Base-by-base conservation (phyloP, 78 protist genomes). In the Planoprotostelium fungivorum region DNA sequence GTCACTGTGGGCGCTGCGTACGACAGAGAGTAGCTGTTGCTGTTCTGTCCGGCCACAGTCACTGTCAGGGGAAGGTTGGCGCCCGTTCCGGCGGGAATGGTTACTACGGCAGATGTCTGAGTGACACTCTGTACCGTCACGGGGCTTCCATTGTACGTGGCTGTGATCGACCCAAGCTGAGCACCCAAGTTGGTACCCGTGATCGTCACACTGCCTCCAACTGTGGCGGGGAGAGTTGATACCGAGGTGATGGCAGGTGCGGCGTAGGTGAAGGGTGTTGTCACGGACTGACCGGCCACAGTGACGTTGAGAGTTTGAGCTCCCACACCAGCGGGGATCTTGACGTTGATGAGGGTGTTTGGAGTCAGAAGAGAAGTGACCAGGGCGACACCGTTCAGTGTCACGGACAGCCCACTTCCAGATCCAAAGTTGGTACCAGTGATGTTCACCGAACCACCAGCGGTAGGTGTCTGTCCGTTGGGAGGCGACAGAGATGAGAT, bases 371-470 rank as follows among this genome's bases (percentile, higher is more conserved):
- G 36, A 25, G 5, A 36, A 5, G 16, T 5, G 36, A 36, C 5
- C 5, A 16, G 34, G 5, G n/a, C 25, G 16, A 83, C 86, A 34
- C 38, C 36, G 36, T 25, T 25, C 73, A 51, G 31, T 16, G 1
- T 35, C 87, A 34, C 86, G n/a, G 34, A 1, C 36, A 16, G 38
- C 51, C 10, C 25, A 89, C 31, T 39, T 0, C 34, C 28, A 28
- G 5, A 25, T n/a, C 91, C 91, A n/a, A 89, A 89, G 1, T 89
- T 89, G 1, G 1, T 28, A 9, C 91, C 91, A 35, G 37, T 1
- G 0, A 35, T 39, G 84, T 28, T 39, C 5, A 85, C 90, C 36
- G 84, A 88, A 28, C 84, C 84, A 36, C 87, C 84, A n/a, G 87
- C 90, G 16, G 1, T 38, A 23, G 84, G 29, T 29, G n/a, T n/a